Conservation (phyloP, 176 grass and related monocot genomes). For the Ensete glaucum region DNA sequence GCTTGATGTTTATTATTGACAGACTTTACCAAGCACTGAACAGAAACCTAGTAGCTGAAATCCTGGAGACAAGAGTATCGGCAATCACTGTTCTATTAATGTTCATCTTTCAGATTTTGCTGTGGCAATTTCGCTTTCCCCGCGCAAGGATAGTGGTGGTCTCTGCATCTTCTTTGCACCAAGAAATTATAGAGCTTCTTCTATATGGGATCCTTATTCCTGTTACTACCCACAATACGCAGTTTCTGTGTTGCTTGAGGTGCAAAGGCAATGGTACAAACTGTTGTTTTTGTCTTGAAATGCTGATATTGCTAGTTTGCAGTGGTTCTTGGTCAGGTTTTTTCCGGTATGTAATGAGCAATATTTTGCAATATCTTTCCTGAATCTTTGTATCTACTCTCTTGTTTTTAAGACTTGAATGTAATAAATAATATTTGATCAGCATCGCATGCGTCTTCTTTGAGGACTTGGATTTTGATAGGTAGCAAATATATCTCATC, state of each 20-base stretch:
- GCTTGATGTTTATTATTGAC: conserved; percentile 3
- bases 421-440: too few species aligned
- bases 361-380: too few species aligned
- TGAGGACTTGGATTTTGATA: too few species aligned
- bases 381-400: too few species aligned
- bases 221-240: conserved; percentile 18
- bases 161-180: conserved; percentile 8
- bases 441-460: too few species aligned
- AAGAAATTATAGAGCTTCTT: conserved; percentile 56
- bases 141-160: conserved; percentile 14
- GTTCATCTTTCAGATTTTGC: conserved; percentile 13
- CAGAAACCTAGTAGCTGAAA: conserved; percentile 70
- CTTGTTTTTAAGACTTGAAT: too few species aligned
- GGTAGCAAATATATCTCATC: too few species aligned
- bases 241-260: conserved; percentile 8
- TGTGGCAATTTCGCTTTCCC: conserved; percentile 27
- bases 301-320: not conserved
- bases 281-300: not conserved
- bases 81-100: conserved; percentile 21
- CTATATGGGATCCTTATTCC: conserved; percentile 25
- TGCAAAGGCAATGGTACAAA: not conserved
- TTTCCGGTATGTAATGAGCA: too few species aligned
- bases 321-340: too few species aligned
- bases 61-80: not conserved
- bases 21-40: conserved; percentile 58